Conservation (phyloP, 2,329 filamentous ascomycete species). For the Clonostachys solani region DNA sequence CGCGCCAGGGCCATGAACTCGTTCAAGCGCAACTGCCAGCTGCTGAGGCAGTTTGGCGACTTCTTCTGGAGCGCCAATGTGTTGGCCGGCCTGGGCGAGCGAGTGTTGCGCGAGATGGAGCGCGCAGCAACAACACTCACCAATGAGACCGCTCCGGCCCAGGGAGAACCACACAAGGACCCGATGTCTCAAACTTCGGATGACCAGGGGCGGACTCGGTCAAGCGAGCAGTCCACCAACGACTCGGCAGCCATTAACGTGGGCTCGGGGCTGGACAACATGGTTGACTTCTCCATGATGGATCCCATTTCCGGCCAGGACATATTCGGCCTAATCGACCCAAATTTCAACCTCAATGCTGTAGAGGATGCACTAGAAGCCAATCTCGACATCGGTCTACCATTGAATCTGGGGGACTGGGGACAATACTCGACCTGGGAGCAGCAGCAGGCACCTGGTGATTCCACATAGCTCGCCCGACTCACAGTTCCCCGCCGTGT, state of each 20-base stretch:
- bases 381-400: conserved; percentile 48
- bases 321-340: conserved; percentile 50
- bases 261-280: conserved; percentile 20
- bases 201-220: conserved; percentile 6
- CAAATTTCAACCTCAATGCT: conserved; percentile 47
- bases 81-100: conserved; percentile 49
- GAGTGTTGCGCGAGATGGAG: conserved; percentile 52
- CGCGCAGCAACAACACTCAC: conserved; percentile 43
- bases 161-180: conserved; percentile 6
- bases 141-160: conserved; percentile 22
- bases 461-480: too few relatives aligned
- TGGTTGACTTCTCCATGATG: conserved; percentile 34
- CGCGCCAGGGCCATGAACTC: conserved; percentile 47
- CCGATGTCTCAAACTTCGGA: background rate
- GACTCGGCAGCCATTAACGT: conserved; percentile 18
- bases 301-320: conserved; percentile 44
- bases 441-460: too few relatives aligned
- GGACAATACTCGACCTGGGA: conserved; percentile 25
- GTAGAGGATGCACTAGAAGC: conserved; percentile 51
- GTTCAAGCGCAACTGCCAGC: conserved; percentile 49
- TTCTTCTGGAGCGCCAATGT: conserved; percentile 55
- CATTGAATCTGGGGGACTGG: conserved; percentile 46
- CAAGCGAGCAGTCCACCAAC: conserved; percentile 11
- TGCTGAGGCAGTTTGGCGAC: conserved; percentile 47
- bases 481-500: too few relatives aligned